A percentile compares a stretch with the other conserved stretches of the same genome.
These are phyloP conservation scores for Alisma plantagoaquatica DNA, from an alignment of 106 monocot species.

Conservation along the genomic window DNA sequence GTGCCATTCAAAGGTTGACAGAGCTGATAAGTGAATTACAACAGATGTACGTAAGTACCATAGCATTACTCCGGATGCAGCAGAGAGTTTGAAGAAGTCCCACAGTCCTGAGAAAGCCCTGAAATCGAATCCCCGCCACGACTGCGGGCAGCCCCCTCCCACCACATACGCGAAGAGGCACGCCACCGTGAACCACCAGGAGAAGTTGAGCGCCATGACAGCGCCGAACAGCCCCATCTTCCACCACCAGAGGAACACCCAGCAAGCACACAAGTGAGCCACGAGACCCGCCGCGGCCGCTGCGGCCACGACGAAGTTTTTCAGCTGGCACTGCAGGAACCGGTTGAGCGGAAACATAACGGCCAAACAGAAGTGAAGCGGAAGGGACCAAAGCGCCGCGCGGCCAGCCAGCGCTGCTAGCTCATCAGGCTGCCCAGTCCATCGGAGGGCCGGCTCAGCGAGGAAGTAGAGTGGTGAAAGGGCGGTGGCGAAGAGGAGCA, in stretches of 20 bases:
- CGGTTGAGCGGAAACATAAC: constrained; percentile 2
- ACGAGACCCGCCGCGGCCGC: background rate
- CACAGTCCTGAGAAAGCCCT: background rate
- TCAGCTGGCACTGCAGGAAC: constrained; percentile 15
- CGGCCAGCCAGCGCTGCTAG: background rate
- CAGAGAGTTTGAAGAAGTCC: constrained; percentile 8
- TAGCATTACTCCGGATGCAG: constrained; percentile 8
- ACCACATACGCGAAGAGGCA: background rate
- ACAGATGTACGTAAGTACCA: background rate
- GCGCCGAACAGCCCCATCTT: background rate
- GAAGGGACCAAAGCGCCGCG: background rate
- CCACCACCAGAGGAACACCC: background rate
- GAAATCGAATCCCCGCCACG: constrained; percentile 8
- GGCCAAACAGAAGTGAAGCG: constrained; percentile 1
- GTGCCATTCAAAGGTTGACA: no score
- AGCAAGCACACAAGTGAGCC: background rate
- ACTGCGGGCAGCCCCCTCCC: background rate
- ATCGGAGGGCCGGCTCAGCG: background rate
- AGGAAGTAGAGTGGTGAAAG: background rate
- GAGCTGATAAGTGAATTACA: background rate
- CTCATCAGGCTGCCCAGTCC: background rate
- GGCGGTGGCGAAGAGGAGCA: background rate
- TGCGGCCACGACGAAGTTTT: background rate
- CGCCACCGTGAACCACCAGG: background rate
- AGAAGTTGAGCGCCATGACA: constrained; percentile 4